phyloP scores from a whole-genome alignment of 78 protist genomes.

The Dictyostelium brefeldianum region DNA sequence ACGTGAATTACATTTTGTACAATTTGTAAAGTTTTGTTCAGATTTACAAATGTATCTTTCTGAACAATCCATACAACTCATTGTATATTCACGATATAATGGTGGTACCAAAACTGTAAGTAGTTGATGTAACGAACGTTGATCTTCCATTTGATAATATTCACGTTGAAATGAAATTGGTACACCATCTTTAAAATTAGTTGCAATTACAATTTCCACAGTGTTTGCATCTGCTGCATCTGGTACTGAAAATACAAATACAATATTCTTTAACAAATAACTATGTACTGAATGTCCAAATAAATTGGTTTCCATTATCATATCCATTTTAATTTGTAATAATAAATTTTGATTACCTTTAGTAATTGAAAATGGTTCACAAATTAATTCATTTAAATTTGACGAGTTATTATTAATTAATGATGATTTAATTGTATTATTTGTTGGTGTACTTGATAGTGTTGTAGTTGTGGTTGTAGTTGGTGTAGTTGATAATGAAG shows the following conservation, averaged over 20 bases:
- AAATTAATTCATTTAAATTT: constrained; percentile 4
- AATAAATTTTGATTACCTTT: constrained; percentile 33
- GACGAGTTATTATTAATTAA: background rate
- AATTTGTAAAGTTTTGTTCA: constrained; percentile 26
- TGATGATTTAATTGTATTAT: background rate
- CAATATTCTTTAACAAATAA: constrained; percentile 5
- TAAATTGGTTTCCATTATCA: constrained; percentile 31
- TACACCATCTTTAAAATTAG: constrained; percentile 31
- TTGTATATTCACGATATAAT: constrained; percentile 23
- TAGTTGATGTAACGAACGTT: background rate
- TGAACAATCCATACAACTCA: constrained; percentile 71
- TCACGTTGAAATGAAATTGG: constrained; percentile 33
- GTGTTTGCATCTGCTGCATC: constrained; percentile 23
- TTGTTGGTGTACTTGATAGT: background rate
- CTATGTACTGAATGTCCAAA: constrained; percentile 22
- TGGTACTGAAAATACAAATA: constrained; percentile 40
- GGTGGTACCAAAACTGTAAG: constrained; percentile 2
- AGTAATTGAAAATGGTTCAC: constrained; percentile 58
- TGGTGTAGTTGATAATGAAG: background rate
- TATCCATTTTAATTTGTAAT: constrained; percentile 46
- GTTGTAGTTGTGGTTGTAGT: background rate
- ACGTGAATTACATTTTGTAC: constrained; percentile 49
- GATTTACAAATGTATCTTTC: constrained; percentile 39
- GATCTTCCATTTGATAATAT: constrained; percentile 42
- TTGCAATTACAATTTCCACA: constrained; percentile 29